Percentiles rank a stretch among this genome's conserved stretches.
Evolutionary conservation across 345 rosid species (phyloP).

Genomic region (Syzygium grande): DNA sequence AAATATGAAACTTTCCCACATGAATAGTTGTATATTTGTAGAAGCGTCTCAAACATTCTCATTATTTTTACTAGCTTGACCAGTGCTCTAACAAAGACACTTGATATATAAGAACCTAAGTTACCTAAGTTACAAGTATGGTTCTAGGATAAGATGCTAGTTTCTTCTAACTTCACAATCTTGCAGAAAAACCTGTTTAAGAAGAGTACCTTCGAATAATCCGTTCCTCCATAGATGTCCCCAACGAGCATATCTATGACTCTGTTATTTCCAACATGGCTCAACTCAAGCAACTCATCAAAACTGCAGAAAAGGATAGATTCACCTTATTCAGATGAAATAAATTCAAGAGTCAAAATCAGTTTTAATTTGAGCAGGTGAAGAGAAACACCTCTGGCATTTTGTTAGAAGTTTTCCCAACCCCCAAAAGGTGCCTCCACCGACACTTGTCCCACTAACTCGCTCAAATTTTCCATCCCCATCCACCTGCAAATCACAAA

Average conservation of each 20-base stretch:
- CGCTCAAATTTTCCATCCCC: slow-evolving; percentile 76
- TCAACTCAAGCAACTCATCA: slow-evolving; percentile 69
- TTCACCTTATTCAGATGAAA: background rate
- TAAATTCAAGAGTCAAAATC: background rate
- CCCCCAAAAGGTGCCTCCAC: slow-evolving; percentile 90
- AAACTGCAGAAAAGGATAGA: slow-evolving; percentile 28
- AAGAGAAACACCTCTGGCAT: slow-evolving; percentile 52
- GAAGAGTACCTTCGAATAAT: slow-evolving; percentile 48
- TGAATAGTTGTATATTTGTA: background rate
- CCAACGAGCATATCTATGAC: slow-evolving; percentile 88
- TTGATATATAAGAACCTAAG: background rate
- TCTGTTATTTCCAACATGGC: slow-evolving; percentile 73
- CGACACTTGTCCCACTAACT: slow-evolving; percentile 84
- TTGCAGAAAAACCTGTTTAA: background rate
- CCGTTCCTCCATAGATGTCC: slow-evolving; percentile 85
- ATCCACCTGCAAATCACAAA: slow-evolving; percentile 49
- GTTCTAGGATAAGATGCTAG: background rate
- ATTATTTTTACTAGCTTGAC: background rate
- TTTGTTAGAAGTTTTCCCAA: slow-evolving; percentile 79
- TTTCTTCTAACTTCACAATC: background rate
- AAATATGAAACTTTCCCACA: background rate
- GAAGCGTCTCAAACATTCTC: background rate
- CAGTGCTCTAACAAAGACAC: background rate
- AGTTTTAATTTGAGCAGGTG: background rate
- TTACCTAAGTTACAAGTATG: background rate